phyloP scores from a whole-genome alignment of 192 early-diverging fungal genomes.

The Rhizoclosmatium sp. region DNA sequence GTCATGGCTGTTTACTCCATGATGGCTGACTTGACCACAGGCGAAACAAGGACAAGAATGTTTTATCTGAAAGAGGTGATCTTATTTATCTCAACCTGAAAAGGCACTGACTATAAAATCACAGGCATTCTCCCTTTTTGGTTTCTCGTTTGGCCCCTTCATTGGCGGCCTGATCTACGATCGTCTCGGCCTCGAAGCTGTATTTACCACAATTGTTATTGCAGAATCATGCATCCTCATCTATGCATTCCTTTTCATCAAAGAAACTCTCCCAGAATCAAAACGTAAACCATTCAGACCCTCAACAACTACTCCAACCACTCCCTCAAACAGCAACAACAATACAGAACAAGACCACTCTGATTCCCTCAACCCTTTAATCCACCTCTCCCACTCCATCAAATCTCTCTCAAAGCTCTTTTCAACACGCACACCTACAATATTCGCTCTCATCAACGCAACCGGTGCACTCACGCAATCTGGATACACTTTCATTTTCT shows the following conservation, averaged over 20 bases:
- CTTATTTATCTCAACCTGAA: background rate
- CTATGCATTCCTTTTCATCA: constrained; percentile 42
- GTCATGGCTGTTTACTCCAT: constrained; percentile 46
- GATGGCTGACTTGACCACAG: constrained; percentile 47
- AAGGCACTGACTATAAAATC: background rate
- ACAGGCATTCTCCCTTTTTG: constrained; percentile 44
- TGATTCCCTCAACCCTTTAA: constrained; percentile 15
- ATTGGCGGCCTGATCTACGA: constrained; percentile 46
- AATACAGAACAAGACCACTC: background rate
- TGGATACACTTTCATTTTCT: constrained; percentile 44
- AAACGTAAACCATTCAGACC: background rate
- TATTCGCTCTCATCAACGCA: constrained; percentile 40
- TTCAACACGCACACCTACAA: constrained; percentile 20
- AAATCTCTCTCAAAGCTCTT: constrained; percentile 7
- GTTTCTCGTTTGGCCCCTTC: constrained; percentile 50
- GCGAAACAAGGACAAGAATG: constrained; percentile 31
- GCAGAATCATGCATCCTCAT: constrained; percentile 38
- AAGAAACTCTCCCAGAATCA: constrained; percentile 44
- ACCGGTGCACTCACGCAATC: constrained; percentile 24
- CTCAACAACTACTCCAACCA: background rate
- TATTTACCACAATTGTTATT: constrained; percentile 44
- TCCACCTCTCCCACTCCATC: background rate
- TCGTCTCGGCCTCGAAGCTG: constrained; percentile 39
- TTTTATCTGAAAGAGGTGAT: constrained; percentile 47
- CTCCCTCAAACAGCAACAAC: too few species aligned